Percentiles rank a stretch among this genome's conserved stretches.
Conservation (phyloP, 352 stramenopile species). For the Globisporangium okanoganense region DNA sequence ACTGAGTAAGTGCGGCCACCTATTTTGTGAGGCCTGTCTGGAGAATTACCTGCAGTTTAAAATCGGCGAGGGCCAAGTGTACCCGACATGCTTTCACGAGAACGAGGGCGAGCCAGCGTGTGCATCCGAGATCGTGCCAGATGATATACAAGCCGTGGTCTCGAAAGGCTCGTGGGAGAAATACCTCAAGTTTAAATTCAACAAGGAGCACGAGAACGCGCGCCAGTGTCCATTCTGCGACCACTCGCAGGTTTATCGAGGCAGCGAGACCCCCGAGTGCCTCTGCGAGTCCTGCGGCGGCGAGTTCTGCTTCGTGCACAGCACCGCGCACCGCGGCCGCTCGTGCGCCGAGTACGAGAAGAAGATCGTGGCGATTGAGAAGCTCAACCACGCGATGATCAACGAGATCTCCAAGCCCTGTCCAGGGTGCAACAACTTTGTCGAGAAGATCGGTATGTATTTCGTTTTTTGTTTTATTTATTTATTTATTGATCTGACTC, state of each 20-base stretch:
- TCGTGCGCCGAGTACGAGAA: constrained; percentile 79
- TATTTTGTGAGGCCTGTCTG: constrained; percentile 60
- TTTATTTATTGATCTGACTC: neutral
- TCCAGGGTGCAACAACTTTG: constrained; percentile 82
- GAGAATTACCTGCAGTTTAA: constrained; percentile 69
- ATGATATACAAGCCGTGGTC: constrained; percentile 50
- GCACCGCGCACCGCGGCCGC: constrained; percentile 67
- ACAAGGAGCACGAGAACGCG: constrained; percentile 59
- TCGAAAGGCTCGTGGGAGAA: constrained; percentile 55
- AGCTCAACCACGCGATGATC: constrained; percentile 78
- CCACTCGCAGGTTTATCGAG: constrained; percentile 48
- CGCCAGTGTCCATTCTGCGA: constrained; percentile 60
- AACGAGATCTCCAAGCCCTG: constrained; percentile 82
- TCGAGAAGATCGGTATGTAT: constrained; percentile 77
- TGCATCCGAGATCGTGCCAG: constrained; percentile 28
- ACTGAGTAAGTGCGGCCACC: constrained; percentile 47
- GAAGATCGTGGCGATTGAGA: constrained; percentile 73
- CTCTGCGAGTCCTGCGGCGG: constrained; percentile 35
- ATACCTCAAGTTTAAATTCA: constrained; percentile 85
- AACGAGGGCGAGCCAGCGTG: constrained; percentile 32
- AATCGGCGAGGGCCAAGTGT: constrained; percentile 65
- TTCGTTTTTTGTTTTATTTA: too few relatives aligned
- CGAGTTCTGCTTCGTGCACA: constrained; percentile 88
- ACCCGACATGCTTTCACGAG: constrained; percentile 63
- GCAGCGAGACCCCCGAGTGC: constrained; percentile 38